These are phyloP conservation scores for Salvia hispanica DNA, from an alignment of 257 asterid species.

Conservation along the genomic window DNA sequence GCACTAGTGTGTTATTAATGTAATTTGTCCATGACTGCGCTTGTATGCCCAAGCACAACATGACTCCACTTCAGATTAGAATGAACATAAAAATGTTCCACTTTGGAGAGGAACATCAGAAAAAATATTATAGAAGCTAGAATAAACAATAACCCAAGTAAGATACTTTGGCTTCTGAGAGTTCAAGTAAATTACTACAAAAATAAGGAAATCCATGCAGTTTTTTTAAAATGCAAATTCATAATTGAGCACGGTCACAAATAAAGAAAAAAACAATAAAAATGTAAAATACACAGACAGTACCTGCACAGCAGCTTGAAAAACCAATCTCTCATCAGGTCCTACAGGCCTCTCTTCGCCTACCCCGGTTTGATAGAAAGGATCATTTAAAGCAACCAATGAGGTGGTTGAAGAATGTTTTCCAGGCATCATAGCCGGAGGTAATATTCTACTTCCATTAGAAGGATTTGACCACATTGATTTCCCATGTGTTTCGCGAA, in stretches of 20 bases:
- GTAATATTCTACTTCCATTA: constrained; percentile 59
- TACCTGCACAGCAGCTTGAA: constrained; percentile 97
- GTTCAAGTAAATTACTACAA: constrained; percentile 10
- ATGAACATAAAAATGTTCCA: neutral
- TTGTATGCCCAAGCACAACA: neutral
- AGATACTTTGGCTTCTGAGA: neutral
- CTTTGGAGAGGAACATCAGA: neutral
- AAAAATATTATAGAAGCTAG: constrained; percentile 13
- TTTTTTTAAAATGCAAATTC: neutral
- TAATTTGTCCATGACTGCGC: neutral
- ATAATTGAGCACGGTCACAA: constrained; percentile 6
- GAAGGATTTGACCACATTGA: constrained; percentile 45
- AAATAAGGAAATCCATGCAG: neutral
- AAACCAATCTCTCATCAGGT: constrained; percentile 87
- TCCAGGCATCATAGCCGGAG: constrained; percentile 53
- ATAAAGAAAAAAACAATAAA: constrained; percentile 21
- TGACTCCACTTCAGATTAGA: neutral
- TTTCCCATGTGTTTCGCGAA: constrained; percentile 50
- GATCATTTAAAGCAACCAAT: constrained; percentile 49
- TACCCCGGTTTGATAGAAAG: constrained; percentile 51
- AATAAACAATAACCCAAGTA: neutral
- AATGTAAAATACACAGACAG: constrained; percentile 22
- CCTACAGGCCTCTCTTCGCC: constrained; percentile 75
- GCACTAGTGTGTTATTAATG: neutral
- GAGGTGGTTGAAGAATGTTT: constrained; percentile 45